Evolutionary conservation across 495 filamentous ascomycete genomes (phyloP), one percentile per base, ranked within the genome.

Genomic region (Penicillium paxilli): DNA sequence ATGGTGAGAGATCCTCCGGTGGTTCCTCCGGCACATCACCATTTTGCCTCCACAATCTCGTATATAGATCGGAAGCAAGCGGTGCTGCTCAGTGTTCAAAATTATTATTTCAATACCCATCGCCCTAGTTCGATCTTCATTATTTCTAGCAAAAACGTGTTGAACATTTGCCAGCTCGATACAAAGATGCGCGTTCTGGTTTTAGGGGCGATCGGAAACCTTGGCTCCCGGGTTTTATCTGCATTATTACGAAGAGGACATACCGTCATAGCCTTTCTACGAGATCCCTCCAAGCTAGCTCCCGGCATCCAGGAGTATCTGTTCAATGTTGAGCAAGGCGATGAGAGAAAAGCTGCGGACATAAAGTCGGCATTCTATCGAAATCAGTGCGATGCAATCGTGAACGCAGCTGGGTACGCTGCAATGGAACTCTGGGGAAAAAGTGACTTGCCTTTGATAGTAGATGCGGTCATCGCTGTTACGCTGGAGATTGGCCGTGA

Each of bases 181-280:
- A 28, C 4, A 10, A 28, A 28, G 5, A 28, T 28, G 25, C 25
- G 25, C 25, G 75, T 78, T 26, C 70, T 78, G 21, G 57, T 78
- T 12, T 52, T 78, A 35, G 75, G 75, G 5, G 70, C 68, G 32
- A 78, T 70, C 14, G 75, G 74, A 8, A 76, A 69, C 40, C 53
- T 78, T 6, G 75, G 75, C 16, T 63, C 60, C 21, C 71, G 75
- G 28, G 54, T 70, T 19, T 47, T 77, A 16, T 59, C 70, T 21
- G 71, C 75, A 0, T 69, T 77, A 23, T 57, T 78, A 48, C 56
- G 62, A 14, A 69, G 77, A 46, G 48, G 59, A 7, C 73, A 77
- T 57, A 58, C 17, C 37, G 67, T 78, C 44, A 55, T 66, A 17
- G 65, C 60, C 49, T 74, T 56, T 49, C 67, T 76, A n/a, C 73